These are phyloP conservation scores for Ceratobasidium sp. DNA, from an alignment of 1,284 basidiomycete genomes.

Conservation along the genomic window DNA sequence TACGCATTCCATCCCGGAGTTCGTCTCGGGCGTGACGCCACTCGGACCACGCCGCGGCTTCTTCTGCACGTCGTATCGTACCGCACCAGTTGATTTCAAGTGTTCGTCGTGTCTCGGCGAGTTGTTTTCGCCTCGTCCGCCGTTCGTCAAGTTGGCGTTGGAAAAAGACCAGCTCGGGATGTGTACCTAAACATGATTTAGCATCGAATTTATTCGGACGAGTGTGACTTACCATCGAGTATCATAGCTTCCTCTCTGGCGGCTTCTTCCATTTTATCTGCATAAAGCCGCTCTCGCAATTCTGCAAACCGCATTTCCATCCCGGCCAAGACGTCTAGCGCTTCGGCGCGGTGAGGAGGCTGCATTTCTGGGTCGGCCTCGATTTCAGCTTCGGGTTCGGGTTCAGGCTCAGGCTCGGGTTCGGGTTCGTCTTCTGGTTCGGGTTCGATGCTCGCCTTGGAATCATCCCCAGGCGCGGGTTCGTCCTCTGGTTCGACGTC, in stretches of 20 bases:
- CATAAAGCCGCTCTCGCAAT: slow-evolving; percentile 77
- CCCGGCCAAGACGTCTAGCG: slow-evolving; percentile 78
- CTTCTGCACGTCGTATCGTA: slow-evolving; percentile 71
- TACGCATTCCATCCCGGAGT: slow-evolving; percentile 84
- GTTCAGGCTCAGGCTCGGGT: slow-evolving; percentile 54
- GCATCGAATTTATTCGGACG: slow-evolving; percentile 16
- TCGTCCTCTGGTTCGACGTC: slow-evolving; percentile 56
- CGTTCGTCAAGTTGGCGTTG: slow-evolving; percentile 79
- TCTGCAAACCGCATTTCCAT: slow-evolving; percentile 85
- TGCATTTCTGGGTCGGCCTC: slow-evolving; percentile 74
- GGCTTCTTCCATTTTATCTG: slow-evolving; percentile 84
- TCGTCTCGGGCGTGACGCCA: slow-evolving; percentile 81
- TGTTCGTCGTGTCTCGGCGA: slow-evolving; percentile 76
- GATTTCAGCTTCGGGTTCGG: slow-evolving; percentile 63
- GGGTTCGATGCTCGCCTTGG: slow-evolving; percentile 53
- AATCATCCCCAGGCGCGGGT: slow-evolving; percentile 55
- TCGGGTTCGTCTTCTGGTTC: slow-evolving; percentile 50
- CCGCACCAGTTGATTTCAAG: slow-evolving; percentile 71
- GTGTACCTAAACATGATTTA: slow-evolving; percentile 67
- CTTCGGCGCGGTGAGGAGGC: slow-evolving; percentile 81
- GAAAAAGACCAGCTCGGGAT: slow-evolving; percentile 85
- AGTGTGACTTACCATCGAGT: slow-evolving; percentile 66
- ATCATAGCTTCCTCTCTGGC: slow-evolving; percentile 82
- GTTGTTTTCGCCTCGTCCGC: slow-evolving; percentile 77
- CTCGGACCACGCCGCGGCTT: slow-evolving; percentile 78